Conservation (phyloP, 805 yeast genomes). For the Ogataea degrootiae region DNA sequence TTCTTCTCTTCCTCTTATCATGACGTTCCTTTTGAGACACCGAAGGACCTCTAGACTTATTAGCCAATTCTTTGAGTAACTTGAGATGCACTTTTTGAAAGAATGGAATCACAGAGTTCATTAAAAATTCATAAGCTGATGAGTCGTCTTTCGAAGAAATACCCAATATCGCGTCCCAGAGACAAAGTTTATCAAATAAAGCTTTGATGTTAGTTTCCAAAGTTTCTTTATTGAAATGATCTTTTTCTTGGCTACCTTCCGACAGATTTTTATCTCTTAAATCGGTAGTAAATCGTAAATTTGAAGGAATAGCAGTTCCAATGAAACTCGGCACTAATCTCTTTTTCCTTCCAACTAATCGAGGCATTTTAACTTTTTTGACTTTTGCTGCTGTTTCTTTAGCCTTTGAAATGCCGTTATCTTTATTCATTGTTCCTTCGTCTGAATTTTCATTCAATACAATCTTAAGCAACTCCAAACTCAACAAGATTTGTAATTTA, state of each 20-base stretch:
- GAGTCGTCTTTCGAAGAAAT: slow-evolving; percentile 19
- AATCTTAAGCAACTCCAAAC: slow-evolving; percentile 23
- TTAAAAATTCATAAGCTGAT: slow-evolving; percentile 26
- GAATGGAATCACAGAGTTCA: slow-evolving; percentile 26
- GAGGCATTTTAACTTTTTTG: slow-evolving; percentile 1
- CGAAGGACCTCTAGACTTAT: slow-evolving; percentile 28
- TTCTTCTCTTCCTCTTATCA: slow-evolving; percentile 1
- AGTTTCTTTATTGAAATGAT: not conserved
- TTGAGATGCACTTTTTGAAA: slow-evolving; percentile 23
- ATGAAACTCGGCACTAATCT: slow-evolving; percentile 30
- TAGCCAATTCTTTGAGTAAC: slow-evolving; percentile 23
- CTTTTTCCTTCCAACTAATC: slow-evolving; percentile 28
- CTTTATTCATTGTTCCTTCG: not conserved
- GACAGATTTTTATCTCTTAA: slow-evolving; percentile 8
- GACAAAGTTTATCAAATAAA: slow-evolving; percentile 28
- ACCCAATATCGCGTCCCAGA: slow-evolving; percentile 30
- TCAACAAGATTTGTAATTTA: slow-evolving; percentile 25
- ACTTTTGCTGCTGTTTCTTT: not conserved
- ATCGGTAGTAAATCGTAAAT: slow-evolving; percentile 24
- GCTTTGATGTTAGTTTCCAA: slow-evolving; percentile 13
- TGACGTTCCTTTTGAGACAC: slow-evolving; percentile 8
- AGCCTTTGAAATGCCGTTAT: not conserved
- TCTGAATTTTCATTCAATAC: not conserved
- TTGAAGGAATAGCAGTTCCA: slow-evolving; percentile 26
- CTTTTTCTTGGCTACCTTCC: not conserved